Percentiles rank a stretch among this genome's conserved stretches.
Conservation (phyloP, 257 asterid genomes). For the Nicotiana tabacum region DNA sequence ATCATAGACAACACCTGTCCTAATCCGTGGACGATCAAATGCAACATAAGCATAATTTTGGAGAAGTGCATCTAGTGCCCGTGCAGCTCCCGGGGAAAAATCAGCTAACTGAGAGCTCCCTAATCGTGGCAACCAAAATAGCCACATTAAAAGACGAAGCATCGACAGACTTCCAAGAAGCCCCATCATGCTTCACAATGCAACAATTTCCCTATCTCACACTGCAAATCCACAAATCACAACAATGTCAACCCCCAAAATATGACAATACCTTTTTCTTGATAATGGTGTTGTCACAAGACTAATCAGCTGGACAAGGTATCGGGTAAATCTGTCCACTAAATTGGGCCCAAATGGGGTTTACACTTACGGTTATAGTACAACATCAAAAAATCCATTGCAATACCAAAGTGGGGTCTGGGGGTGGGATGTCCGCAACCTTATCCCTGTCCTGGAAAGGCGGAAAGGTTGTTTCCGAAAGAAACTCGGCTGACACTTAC, state of each 20-base stretch:
- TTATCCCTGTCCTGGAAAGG: no score
- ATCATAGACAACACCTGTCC: slow-evolving; percentile 52
- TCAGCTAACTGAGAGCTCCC: slow-evolving; percentile 27
- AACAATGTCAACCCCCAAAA: slow-evolving; percentile 7
- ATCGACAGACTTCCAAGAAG: slow-evolving; percentile 33
- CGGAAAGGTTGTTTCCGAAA: no score
- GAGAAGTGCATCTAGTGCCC: slow-evolving; percentile 50
- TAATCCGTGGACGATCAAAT: slow-evolving; percentile 28
- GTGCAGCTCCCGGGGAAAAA: slow-evolving; percentile 26
- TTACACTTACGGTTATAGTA: neutral
- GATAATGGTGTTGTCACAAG: neutral
- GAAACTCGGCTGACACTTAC: no score
- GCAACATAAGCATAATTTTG: slow-evolving; percentile 53
- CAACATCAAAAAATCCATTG: no score
- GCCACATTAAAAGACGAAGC: slow-evolving; percentile 28
- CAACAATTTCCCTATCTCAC: neutral
- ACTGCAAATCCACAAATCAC: slow-evolving; percentile 2
- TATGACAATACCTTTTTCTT: neutral
- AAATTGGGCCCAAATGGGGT: neutral
- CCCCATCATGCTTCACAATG: slow-evolving; percentile 29
- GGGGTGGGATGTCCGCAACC: no score
- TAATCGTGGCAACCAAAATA: slow-evolving; percentile 26
- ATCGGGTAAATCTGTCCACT: neutral
- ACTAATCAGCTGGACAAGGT: neutral
- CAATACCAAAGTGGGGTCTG: no score